Evolutionary conservation across 2,329 filamentous ascomycete species (phyloP), one percentile per base, ranked within the genome.

Genomic region (Fusarium nelsonii): DNA sequence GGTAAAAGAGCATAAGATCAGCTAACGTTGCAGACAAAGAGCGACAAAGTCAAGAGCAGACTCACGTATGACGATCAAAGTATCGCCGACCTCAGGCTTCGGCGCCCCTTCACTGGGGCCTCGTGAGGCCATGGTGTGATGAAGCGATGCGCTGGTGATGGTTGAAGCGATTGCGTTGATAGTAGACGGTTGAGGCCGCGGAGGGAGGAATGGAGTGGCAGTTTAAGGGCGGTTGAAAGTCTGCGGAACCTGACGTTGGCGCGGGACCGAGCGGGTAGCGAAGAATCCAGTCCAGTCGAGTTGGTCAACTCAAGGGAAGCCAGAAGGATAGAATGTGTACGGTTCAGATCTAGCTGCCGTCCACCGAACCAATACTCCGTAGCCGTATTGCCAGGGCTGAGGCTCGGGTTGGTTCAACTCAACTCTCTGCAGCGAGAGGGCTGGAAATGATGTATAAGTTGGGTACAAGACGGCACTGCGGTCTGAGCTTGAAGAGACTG

Each of bases 31-130:
- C 16, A 41, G 55, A 66, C 33, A 59, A 68, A 59, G 18, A 44
- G 58, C 48, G 54, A 87, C 48, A 36, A 37, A 44, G 26, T 30
- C 43, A 33, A 58, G 8, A 30, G 43, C 52, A 50, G 37, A 81
- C 90, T 84, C 84, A 92, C 90, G 90, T 74, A 92, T 90, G 72
- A 92, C 90, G 70, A 92, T 78, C 72, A 92, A 81, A 57, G 89
- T 86, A 74, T 92, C 89, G 78, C 90, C 90, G 68, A 87, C 82
- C 30, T 89, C 87, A 74, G 88, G 89, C 78, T 82, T 84, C 66
- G 76, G 68, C 50, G 76, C 78, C 56, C 75, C 72, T 54, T 81
- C 78, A 59, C 69, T 76, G 52, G 78, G 72, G 58, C 71, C 72
- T 75, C 78, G 80, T 63, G 82, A 78, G 72, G 84, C 83, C 84